Conservation (phyloP, 176 grass and related monocot genomes). For the Lolium multiflorum region DNA sequence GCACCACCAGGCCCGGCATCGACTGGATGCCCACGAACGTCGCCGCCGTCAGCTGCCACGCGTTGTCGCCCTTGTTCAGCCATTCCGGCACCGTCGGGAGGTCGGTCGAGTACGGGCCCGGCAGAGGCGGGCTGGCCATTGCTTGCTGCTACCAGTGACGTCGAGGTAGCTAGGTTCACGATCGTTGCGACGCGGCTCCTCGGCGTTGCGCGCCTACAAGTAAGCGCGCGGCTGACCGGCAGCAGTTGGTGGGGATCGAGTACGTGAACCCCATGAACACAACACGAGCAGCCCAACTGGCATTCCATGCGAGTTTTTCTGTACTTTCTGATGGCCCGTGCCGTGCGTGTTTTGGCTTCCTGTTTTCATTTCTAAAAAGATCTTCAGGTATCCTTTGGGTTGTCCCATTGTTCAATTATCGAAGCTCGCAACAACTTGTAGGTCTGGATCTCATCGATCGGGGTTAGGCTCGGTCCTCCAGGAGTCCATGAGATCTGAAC, state of each 20-base stretch:
- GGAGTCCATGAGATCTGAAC: conserved; percentile 3
- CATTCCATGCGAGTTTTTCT: not conserved
- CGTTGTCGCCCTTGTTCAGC: conserved; percentile 90
- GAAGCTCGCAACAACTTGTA: not conserved
- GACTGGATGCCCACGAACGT: conserved; percentile 77
- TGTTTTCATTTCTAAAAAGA: not conserved
- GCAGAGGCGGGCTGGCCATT: conserved; percentile 42
- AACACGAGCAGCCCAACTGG: not conserved
- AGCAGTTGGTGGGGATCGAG: conserved; percentile 3
- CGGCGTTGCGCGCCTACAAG: conserved; percentile 4
- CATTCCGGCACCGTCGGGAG: conserved; percentile 52
- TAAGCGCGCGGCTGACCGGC: not conserved
- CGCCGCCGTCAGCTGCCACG: conserved; percentile 72
- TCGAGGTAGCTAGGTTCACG: not conserved
- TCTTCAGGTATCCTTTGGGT: not conserved
- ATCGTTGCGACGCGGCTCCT: conserved; percentile 36
- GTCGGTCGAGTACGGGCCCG: conserved; percentile 47
- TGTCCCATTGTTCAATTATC: not conserved
- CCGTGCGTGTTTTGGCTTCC: conserved; percentile 20
- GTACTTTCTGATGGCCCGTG: not conserved
- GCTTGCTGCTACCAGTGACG: not conserved
- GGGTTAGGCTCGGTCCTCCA: not conserved
- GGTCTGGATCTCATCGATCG: not conserved
- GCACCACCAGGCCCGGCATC: conserved; percentile 72
- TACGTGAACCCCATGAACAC: conserved; percentile 27